A percentile compares a stretch with the other conserved stretches of the same genome.
phyloP scores from a whole-genome alignment of 192 early-diverging fungal genomes.

The Backusella luteola region DNA sequence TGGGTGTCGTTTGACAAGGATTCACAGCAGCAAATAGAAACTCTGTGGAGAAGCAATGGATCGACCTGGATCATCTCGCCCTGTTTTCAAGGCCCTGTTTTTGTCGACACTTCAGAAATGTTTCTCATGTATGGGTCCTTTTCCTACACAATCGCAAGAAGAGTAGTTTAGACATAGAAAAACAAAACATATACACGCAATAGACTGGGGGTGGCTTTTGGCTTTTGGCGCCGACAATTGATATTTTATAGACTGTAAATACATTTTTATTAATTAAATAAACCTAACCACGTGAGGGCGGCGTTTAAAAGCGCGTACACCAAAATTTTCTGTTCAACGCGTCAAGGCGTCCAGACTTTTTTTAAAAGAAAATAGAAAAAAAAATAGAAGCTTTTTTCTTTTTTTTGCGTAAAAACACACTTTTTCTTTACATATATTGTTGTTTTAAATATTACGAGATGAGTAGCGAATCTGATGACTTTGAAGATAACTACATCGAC shows the following conservation, averaged over 20 bases:
- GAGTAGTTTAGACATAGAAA: not conserved
- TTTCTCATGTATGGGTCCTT: not conserved
- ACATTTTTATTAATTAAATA: not conserved
- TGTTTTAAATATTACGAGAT: not conserved
- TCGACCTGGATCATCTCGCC: not conserved
- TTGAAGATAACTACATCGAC: not conserved
- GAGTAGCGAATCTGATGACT: not conserved
- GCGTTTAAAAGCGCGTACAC: not conserved
- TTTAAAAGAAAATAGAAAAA: not conserved
- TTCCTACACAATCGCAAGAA: conserved; percentile 3
- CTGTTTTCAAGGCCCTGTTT: not conserved
- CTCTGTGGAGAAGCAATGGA: conserved; percentile 1
- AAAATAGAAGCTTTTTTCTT: not conserved
- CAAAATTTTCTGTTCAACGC: not conserved
- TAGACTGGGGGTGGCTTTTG: not conserved
- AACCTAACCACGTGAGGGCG: not conserved
- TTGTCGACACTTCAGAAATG: conserved; percentile 9
- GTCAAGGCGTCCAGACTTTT: not conserved
- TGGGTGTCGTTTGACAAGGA: conserved; percentile 18
- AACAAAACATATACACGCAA: not conserved
- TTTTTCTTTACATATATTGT: not conserved
- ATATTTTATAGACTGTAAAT: not conserved
- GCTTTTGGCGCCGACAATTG: not conserved
- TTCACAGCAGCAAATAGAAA: conserved; percentile 10
- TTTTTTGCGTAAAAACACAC: not conserved